Evolutionary conservation across 805 yeast species (phyloP).

Genomic region (Candida ovalis): DNA sequence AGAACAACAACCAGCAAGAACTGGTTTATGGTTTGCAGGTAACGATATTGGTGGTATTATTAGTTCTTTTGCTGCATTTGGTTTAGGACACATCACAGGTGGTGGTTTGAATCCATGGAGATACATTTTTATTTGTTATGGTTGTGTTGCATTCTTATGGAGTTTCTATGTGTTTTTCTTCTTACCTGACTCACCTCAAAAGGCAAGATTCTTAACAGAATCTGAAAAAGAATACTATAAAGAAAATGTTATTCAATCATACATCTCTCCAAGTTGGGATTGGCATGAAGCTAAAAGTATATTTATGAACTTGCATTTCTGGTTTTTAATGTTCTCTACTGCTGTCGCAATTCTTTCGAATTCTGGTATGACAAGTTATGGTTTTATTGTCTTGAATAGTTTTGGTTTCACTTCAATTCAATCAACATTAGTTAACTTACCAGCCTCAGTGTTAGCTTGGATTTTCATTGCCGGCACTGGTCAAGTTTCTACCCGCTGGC

Average conservation of each 20-base stretch:
- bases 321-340: constrained; percentile 43
- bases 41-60: constrained; percentile 44
- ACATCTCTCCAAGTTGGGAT: constrained; percentile 56
- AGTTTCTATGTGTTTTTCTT: constrained; percentile 27
- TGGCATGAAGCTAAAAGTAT: constrained; percentile 51
- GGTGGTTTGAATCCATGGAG: constrained; percentile 55
- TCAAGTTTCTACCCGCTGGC: constrained; percentile 21
- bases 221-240: constrained; percentile 43
- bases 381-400: constrained; percentile 35
- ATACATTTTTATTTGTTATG: constrained; percentile 55
- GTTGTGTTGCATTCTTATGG: constrained; percentile 47
- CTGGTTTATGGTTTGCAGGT: constrained; percentile 42
- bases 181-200: constrained; percentile 45
- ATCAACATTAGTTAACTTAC: constrained; percentile 35
- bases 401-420: constrained; percentile 32
- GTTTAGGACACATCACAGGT: constrained; percentile 35
- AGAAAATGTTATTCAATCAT: constrained; percentile 49
- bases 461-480: constrained; percentile 26
- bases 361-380: constrained; percentile 41
- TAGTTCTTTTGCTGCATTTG: constrained; percentile 53
- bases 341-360: constrained; percentile 45
- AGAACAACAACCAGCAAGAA: constrained; percentile 37
- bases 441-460: constrained; percentile 37
- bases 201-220: constrained; percentile 40
- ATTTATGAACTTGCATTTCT: constrained; percentile 44